Conservation (phyloP, 1,284 basidiomycete genomes). For the Sanghuangporus baumii region DNA sequence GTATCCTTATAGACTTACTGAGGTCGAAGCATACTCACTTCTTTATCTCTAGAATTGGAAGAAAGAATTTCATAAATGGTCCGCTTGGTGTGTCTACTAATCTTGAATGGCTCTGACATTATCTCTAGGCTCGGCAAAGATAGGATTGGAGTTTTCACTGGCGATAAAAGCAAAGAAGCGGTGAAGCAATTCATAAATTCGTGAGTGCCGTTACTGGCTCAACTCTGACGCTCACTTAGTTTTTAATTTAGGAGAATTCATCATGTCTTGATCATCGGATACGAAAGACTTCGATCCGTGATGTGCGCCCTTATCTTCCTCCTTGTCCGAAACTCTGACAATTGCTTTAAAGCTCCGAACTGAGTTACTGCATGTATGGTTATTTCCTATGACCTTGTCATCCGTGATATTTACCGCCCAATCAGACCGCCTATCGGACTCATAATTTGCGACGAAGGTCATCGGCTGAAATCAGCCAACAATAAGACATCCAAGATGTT, state of each 20-base stretch:
- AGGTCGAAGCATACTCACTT: slow-evolving; percentile 1
- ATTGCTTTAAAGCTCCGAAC: slow-evolving; percentile 40
- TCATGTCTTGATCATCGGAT: slow-evolving; percentile 91
- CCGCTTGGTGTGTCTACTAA: slow-evolving; percentile 19
- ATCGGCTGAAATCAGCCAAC: slow-evolving; percentile 88
- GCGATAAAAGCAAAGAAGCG: slow-evolving; percentile 70
- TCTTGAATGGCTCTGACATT: slow-evolving; percentile 1
- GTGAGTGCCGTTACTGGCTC: slow-evolving; percentile 32
- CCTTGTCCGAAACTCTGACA: background rate
- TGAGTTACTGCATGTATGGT: slow-evolving; percentile 58
- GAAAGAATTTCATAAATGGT: slow-evolving; percentile 94
- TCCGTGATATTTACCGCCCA: background rate
- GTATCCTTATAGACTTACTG: slow-evolving; percentile 21
- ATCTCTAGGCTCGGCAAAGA: slow-evolving; percentile 68
- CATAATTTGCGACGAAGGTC: slow-evolving; percentile 96
- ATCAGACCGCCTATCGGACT: slow-evolving; percentile 82
- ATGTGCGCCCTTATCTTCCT: slow-evolving; percentile 44
- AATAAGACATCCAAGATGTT: slow-evolving; percentile 93
- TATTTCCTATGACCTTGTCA: background rate
- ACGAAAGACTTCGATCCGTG: slow-evolving; percentile 83
- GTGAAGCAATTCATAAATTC: slow-evolving; percentile 74
- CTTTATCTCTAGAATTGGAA: slow-evolving; percentile 77
- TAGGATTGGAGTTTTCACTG: slow-evolving; percentile 73
- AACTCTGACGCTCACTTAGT: background rate
- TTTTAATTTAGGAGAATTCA: slow-evolving; percentile 53